Conservation (phyloP, 495 filamentous ascomycete genomes). For the Lepidopterella palustris region DNA sequence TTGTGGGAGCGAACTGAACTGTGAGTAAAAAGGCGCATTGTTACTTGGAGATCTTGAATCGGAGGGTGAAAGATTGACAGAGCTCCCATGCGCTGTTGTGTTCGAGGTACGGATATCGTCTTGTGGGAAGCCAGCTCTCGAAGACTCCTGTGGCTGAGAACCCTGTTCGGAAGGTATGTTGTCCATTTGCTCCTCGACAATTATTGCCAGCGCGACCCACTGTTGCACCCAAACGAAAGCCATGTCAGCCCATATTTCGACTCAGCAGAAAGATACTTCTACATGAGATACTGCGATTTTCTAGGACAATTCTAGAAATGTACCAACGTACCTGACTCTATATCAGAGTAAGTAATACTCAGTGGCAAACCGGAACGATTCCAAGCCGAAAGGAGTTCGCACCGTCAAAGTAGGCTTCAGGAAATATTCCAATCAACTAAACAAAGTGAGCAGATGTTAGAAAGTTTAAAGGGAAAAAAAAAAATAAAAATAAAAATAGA, state of each 20-base stretch:
- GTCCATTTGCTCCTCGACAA: slow-evolving; percentile 40
- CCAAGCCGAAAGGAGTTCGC: slow-evolving; percentile 18
- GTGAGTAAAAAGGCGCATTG: slow-evolving; percentile 30
- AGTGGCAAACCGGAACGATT: slow-evolving; percentile 26
- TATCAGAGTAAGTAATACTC: slow-evolving; percentile 16
- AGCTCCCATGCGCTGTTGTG: not conserved
- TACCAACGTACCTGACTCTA: slow-evolving; percentile 27
- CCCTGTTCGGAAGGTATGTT: slow-evolving; percentile 27
- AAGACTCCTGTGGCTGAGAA: slow-evolving; percentile 19
- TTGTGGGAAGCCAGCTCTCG: slow-evolving; percentile 19
- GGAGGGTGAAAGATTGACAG: not conserved
- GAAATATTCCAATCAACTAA: slow-evolving; percentile 24
- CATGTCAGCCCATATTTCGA: slow-evolving; percentile 36
- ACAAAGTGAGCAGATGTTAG: not conserved
- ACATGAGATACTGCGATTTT: not conserved
- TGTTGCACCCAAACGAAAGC: slow-evolving; percentile 42
- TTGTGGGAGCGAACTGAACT: slow-evolving; percentile 26
- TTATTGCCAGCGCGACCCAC: slow-evolving; percentile 40
- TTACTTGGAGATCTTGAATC: slow-evolving; percentile 8
- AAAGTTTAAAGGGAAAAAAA: not conserved
- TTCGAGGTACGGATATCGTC: slow-evolving; percentile 22
- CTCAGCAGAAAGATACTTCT: slow-evolving; percentile 6
- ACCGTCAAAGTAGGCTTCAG: slow-evolving; percentile 4
- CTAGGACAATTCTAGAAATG: not conserved
- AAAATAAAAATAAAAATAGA: slow-evolving; percentile 24